These are phyloP conservation scores for Acanthamoeba sp. DNA, from an alignment of 208 protist species.

Conservation along the genomic window DNA sequence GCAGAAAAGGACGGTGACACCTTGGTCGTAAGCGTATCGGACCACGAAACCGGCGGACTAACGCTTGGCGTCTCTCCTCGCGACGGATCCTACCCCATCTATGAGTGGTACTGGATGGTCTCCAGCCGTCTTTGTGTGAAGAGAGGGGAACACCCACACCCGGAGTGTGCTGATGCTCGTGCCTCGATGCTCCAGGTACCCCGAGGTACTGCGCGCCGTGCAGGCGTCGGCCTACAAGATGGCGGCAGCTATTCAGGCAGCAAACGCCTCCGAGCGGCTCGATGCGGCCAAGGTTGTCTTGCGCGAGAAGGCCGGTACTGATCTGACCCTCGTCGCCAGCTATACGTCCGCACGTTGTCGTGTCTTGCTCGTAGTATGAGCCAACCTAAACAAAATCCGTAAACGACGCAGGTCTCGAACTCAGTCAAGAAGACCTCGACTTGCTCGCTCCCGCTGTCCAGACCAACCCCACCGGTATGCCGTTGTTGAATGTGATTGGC, in stretches of 20 bases:
- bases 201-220: neutral
- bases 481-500: slow-evolving; percentile 64
- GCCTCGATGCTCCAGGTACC: neutral
- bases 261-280: slow-evolving; percentile 21
- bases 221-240: slow-evolving; percentile 11
- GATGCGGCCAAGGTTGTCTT: neutral
- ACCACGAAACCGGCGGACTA: slow-evolving; percentile 86
- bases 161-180: neutral
- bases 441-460: neutral
- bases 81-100: slow-evolving; percentile 49
- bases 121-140: neutral
- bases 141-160: no score
- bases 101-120: slow-evolving; percentile 65
- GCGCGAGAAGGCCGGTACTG: neutral
- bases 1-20: slow-evolving; percentile 78
- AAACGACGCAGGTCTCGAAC: neutral
- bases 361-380: no score
- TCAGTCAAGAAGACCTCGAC: neutral
- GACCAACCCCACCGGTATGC: neutral
- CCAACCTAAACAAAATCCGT: neutral
- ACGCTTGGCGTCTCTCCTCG: slow-evolving; percentile 33
- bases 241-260: slow-evolving; percentile 5
- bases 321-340: no score
- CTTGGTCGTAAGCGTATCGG: slow-evolving; percentile 79
- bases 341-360: no score